Base-by-base conservation (phyloP, 2,329 filamentous ascomycete genomes). In the Nemania sp. region DNA sequence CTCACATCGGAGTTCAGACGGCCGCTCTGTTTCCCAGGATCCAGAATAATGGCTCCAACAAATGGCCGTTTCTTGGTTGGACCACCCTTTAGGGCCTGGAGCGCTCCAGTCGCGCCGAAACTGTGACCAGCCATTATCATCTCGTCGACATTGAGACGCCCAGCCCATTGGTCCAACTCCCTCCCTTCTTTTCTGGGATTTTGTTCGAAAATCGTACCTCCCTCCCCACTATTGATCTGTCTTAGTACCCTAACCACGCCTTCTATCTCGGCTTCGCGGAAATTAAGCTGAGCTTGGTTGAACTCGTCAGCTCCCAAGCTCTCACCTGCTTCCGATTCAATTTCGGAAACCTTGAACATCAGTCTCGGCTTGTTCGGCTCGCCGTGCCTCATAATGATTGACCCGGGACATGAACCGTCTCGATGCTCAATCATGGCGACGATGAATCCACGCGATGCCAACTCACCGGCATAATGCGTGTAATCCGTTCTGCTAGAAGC, bases 11-110 rank as follows among this genome's bases (percentile, higher is more conserved):
- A 71, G 73, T 89, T 89, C 11, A 90, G 76, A 0, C 78, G 83
- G 0, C 87, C 87, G 63, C 82, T 86, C 1, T 77, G 75, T 72
- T 90, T 90, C 54, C 87, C 87, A 0, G 87, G 87, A 70, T 90
- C 87, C 32, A 90, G 79, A 51, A 85, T 79, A 61, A 90, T 81
- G 18, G 79, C 87, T 2, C 82, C 86, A 1, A 80, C 77, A 62
- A 87, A 81, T 0, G 80, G 80, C 17, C 79, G 73, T 57, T 69
- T 66, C 60, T 77, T 58, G 48, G 63, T 77, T 4, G 79, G 77
- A 7, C 77, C 81, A 37, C 75, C 77, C 53, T 81, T 81, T n/a
- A 89, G 76, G 2, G 83, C 81, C 60, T 87, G 85, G 18, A 89
- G 76, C 0, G 84, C 86, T 2, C 84, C 80, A 0, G 87, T 89